Base-by-base conservation (phyloP, 2,329 filamentous ascomycete species). In the Pseudogymnoascus sp. region DNA sequence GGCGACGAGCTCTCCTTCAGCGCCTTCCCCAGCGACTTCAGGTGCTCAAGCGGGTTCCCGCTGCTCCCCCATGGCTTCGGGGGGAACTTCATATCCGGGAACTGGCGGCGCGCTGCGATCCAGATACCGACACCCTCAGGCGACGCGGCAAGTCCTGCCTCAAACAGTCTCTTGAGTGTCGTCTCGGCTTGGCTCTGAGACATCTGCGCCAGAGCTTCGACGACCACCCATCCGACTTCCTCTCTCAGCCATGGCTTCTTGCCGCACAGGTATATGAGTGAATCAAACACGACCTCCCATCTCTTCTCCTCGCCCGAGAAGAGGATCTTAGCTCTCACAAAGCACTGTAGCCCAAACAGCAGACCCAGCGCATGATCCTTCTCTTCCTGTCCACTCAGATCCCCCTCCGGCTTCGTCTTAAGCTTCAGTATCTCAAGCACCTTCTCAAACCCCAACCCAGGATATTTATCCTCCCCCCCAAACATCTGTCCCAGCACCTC, bases 111-210 rank as follows among this genome's bases (percentile, higher is more conserved):
- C 1, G 89, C 83, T 4, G 84, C 83, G 33, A 97, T 79, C 92
- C 92, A 97, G 63, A 97, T 84, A 0, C 91, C 91, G 21, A 97
- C 85, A 5, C 92, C 93, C 73, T 97, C 93, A 0, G 92, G 88
- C 0, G 92, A 93, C 73, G 89, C 89, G 7, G 86, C 84, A 59
- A 95, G 78, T 8, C 88, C 87, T 59, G 84, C 82, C 14, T 84
- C 80, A 18, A 80, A 79, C 7, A 96, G 72, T 40, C 81, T 82
- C 64, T 84, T 77, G 37, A 95, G 77, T 0, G 88, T 85, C 25
- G 79, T 75, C 69, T 87, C 81, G 0, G 84, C 84, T 63, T 84
- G 82, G 2, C 16, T 63, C 68, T 82, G 75, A 38, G 78, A 77
- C 78, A 84, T 84, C 70, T 87, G 85, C 33, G 82, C 80, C 38